Percentiles rank a stretch among this genome's conserved stretches.
phyloP scores from a whole-genome alignment of 73 alveolate species.

The Breviolum minutum region DNA sequence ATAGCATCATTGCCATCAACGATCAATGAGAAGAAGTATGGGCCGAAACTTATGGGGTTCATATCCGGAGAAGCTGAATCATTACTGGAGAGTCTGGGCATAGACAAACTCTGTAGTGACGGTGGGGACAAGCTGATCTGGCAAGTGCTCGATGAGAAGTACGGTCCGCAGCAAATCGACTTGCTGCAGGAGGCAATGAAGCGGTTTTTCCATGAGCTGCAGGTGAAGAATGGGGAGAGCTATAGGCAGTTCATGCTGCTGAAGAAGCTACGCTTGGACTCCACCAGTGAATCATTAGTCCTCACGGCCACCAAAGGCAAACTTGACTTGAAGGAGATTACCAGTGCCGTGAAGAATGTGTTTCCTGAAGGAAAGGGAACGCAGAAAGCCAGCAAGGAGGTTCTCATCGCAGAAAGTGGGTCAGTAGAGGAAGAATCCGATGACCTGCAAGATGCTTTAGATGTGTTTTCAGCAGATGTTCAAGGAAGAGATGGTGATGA shows the following conservation, averaged over 20 bases:
- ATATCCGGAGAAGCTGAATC: background rate
- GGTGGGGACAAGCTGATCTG: conserved; percentile 2
- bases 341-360: background rate
- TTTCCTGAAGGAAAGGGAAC: background rate
- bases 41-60: conserved; percentile 22
- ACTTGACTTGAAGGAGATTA: background rate
- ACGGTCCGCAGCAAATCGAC: conserved; percentile 26
- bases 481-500: background rate
- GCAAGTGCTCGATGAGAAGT: conserved; percentile 29
- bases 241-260: conserved; percentile 6
- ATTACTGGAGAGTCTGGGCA: background rate
- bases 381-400: background rate
- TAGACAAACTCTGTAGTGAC: background rate
- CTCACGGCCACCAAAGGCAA: background rate
- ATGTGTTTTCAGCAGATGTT: background rate
- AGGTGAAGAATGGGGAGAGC: background rate
- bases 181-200: background rate
- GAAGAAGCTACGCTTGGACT: conserved; percentile 26
- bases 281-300: background rate
- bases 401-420: background rate
- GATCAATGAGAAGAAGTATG: background rate
- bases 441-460: background rate
- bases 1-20: background rate
- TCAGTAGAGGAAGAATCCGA: background rate
- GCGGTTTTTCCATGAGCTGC: background rate